Base-by-base conservation (phyloP, 345 rosid genomes). In the Balakata baccata region DNA sequence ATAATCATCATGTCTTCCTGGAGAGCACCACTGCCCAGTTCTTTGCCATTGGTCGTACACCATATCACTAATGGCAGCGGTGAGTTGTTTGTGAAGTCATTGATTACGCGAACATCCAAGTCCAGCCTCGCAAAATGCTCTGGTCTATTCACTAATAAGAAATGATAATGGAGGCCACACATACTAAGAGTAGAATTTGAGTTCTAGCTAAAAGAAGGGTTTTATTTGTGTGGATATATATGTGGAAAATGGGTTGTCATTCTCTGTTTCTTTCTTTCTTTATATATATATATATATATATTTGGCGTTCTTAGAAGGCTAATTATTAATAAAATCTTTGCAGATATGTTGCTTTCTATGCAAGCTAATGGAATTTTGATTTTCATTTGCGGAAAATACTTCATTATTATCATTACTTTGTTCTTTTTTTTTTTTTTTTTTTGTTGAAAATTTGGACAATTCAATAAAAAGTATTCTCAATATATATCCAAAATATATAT, bases 1-100 rank as follows among this genome's bases (percentile, higher is more conserved):
- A n/a, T n/a, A 92, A 67, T 90, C 96, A 3, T 94, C 98, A n/a
- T n/a, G 9, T 97, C 96, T 70, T 90, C 97, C 77, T 94, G 97
- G 38, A 94, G 91, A 5, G 98, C 97, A 2, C 97, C 91, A 34
- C 98, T 92, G 20, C 98, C 98, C 5, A 94, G 82, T 58, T 94
- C 97, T 34, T 77, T 79, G 29, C 77, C 84, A 16, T 83, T 78
- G 3, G 89, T 87, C 10, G 84, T 77, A 83, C 98, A 94, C 98
- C 98, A 94, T 29, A 94, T 89, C 71, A 94, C 92, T 34, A 94
- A 77, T 11, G 97, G 94, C 47, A 89, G 71, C 2, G 98, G 92
- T 0, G 98, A 94, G 86, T 94, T 94, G 89, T 84, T 88, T 0
- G 81, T 79, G 77, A 94, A 94, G 71, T 87, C 94, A 72, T 92